These are phyloP conservation scores for Fusarium sp. DNA, from an alignment of 2,329 filamentous ascomycete genomes.

Conservation along the genomic window DNA sequence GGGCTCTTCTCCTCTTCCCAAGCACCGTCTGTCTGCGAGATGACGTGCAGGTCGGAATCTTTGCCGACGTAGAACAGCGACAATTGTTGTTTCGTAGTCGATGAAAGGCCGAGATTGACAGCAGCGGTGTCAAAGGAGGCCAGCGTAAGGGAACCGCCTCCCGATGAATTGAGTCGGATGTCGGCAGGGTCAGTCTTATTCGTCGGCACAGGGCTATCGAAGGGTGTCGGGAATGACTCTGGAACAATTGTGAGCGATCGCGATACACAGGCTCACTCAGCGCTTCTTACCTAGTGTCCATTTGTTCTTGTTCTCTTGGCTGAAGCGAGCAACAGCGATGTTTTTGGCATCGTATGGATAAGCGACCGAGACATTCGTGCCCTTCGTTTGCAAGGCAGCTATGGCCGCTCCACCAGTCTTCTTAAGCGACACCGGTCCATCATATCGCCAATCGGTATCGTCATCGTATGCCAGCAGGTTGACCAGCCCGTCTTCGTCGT, in stretches of 20 bases:
- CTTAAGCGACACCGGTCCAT: constrained; percentile 31
- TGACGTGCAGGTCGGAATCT: constrained; percentile 13
- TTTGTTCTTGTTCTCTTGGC: constrained; percentile 25
- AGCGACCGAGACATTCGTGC: constrained; percentile 30
- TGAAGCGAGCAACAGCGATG: constrained; percentile 15
- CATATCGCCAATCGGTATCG: constrained; percentile 39
- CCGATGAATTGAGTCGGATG: constrained; percentile 17
- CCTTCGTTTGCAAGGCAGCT: constrained; percentile 15
- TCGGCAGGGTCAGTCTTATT: constrained; percentile 23
- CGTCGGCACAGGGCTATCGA: constrained; percentile 29
- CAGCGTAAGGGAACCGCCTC: background rate
- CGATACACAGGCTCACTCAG: fast-evolving
- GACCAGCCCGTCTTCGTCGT: constrained; percentile 29
- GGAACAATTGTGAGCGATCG: background rate
- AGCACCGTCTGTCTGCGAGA: background rate
- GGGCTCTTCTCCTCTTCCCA: constrained; percentile 10
- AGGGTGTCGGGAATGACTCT: constrained; percentile 32
- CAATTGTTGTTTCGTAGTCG: background rate
- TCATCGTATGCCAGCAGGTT: constrained; percentile 37
- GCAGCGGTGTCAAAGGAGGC: constrained; percentile 6
- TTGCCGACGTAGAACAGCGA: constrained; percentile 26
- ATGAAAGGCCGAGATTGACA: constrained; percentile 2
- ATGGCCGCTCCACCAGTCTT: constrained; percentile 12
- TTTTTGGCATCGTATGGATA: constrained; percentile 34
- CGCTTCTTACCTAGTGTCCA: constrained; percentile 13